These are phyloP conservation scores for Paraleonurus japonicus DNA, from an alignment of 257 asterid species.

Conservation along the genomic window DNA sequence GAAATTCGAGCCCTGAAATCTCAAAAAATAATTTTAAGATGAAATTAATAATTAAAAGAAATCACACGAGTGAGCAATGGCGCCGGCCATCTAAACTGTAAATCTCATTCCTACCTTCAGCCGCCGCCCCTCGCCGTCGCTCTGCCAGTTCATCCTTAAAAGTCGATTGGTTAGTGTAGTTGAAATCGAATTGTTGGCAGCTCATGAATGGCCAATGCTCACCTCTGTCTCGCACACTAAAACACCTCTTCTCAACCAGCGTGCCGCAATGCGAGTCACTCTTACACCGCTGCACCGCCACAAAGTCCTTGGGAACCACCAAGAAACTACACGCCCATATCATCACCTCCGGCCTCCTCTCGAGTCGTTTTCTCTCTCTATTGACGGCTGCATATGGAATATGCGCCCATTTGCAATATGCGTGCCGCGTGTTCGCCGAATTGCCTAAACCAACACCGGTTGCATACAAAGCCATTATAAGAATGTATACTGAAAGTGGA, in stretches of 20 bases:
- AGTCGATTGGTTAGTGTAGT: background rate
- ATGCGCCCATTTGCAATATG: constrained; percentile 44
- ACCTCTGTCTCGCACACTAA: constrained; percentile 48
- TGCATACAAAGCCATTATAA: constrained; percentile 64
- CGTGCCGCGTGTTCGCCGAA: constrained; percentile 61
- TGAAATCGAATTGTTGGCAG: constrained; percentile 17
- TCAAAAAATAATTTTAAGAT: no score
- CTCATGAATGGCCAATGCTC: constrained; percentile 46
- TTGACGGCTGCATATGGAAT: constrained; percentile 53
- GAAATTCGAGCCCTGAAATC: background rate
- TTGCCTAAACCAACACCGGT: constrained; percentile 55
- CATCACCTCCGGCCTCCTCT: constrained; percentile 56
- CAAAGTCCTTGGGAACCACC: constrained; percentile 50
- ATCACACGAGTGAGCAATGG: no score
- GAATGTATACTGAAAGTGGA: constrained; percentile 62
- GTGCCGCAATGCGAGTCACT: constrained; percentile 61
- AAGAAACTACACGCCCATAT: constrained; percentile 62
- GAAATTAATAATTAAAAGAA: no score
- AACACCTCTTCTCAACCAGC: constrained; percentile 39
- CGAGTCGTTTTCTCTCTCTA: constrained; percentile 57
- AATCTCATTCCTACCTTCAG: background rate
- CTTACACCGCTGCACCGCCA: constrained; percentile 53
- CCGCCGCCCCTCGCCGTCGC: background rate
- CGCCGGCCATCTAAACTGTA: no score
- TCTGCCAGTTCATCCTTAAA: background rate